These are phyloP conservation scores for Citrus glauca DNA, from an alignment of 345 rosid species.

Conservation along the genomic window DNA sequence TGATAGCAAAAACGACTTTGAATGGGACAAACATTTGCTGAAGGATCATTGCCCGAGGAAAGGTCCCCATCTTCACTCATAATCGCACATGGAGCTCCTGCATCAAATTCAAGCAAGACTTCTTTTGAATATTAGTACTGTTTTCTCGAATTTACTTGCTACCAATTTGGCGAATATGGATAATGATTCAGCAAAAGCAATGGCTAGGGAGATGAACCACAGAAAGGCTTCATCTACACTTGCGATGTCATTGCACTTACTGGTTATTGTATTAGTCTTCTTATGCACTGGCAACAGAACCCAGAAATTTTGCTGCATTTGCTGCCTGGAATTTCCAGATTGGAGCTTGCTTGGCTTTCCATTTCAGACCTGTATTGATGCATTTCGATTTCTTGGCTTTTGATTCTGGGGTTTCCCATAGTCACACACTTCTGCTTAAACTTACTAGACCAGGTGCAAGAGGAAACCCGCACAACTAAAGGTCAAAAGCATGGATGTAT, in stretches of 20 bases:
- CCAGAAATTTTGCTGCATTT: constrained; percentile 13
- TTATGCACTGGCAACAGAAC: constrained; percentile 26
- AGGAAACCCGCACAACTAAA: constrained; percentile 9
- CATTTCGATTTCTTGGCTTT: constrained; percentile 21
- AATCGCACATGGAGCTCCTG: background rate
- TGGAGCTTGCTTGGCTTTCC: constrained; percentile 22
- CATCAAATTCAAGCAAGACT: background rate
- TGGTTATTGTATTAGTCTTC: constrained; percentile 18
- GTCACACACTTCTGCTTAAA: constrained; percentile 28
- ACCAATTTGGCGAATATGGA: constrained; percentile 3
- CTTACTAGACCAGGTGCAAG: constrained; percentile 29
- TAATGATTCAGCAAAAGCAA: constrained; percentile 1
- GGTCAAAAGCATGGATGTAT: constrained; percentile 11
- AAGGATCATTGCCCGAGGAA: background rate
- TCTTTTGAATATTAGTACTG: background rate
- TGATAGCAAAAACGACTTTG: background rate
- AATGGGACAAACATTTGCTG: background rate
- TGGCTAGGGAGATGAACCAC: constrained; percentile 10
- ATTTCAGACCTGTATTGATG: constrained; percentile 22
- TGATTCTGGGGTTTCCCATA: constrained; percentile 29
- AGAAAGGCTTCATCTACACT: background rate
- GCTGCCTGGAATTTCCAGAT: constrained; percentile 22
- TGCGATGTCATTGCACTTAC: constrained; percentile 6
- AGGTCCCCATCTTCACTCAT: background rate
- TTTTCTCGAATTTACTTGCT: background rate